Evolutionary conservation across 106 monocot species (phyloP), one percentile per base, ranked within the genome.

Genomic region (Posidonia australis): DNA sequence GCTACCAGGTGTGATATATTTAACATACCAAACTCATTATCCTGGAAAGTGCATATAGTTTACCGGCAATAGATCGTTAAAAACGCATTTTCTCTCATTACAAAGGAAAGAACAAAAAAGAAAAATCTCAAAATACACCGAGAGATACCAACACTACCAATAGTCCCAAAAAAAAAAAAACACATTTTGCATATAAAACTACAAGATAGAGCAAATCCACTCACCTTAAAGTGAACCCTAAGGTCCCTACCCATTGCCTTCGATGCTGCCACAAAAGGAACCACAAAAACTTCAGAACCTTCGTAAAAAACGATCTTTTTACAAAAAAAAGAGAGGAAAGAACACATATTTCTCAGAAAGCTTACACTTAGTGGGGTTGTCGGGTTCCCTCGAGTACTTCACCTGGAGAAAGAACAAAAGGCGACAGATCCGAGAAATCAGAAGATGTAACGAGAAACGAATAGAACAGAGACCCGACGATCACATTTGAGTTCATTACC

Each of bases 141-240:
- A 36, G 36, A 4, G 36, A 7, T 7, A 36, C 36, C 2, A 7
- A 36, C 36, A 36, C 7, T 2, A 36, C 2, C 7, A 36, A 36
- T 7, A 36, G 5, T 36, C 2, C 2, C 36, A 36, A 7, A 7
- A 36, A 36, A 36, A 7, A 36, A 2, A 36, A 9, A 54, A 20
- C 23, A 24, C 23, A 21, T 1, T n/a, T 22, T 54, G 19, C 19
- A 54, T n/a, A n/a, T n/a, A 2, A 22, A 54, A 24, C 23, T 1
- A 24, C 10, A 54, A 22, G 2, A 58, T 1, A 29, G 17, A 58
- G 5, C 58, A 16, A 3, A 58, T 30, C 13, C 31, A 61, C 44
- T 20, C 27, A 89, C 85, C 89, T 90, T 90, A 61, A 85, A 90
- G 63, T 85, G 89, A 47, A 85, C 89, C 58, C 89, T 77, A 32